Percentiles rank a stretch among this genome's conserved stretches.
phyloP scores from a whole-genome alignment of 2,329 filamentous ascomycete genomes.

The Lasiodiplodia theobromae region DNA sequence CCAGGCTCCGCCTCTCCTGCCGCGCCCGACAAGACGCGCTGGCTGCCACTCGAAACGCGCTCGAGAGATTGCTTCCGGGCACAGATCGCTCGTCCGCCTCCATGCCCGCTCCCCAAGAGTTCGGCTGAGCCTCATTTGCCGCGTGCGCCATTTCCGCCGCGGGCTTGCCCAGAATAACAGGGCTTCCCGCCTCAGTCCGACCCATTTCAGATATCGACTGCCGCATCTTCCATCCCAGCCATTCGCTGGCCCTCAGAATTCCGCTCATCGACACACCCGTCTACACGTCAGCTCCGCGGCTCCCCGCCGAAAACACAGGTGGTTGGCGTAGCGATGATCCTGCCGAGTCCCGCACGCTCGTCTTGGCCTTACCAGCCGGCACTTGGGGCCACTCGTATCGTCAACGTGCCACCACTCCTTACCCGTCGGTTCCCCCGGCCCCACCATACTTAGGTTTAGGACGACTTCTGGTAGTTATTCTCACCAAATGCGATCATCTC shows the following conservation, averaged over 20 bases:
- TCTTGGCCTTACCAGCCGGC: background rate
- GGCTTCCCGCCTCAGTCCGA: background rate
- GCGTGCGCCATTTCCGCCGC: background rate
- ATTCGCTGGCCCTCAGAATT: background rate
- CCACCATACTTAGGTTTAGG: background rate
- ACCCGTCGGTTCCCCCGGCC: background rate
- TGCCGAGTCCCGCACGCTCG: background rate
- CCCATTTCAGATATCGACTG: background rate
- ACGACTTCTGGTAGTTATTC: no score
- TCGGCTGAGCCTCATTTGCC: background rate
- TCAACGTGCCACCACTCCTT: background rate
- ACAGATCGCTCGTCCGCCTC: background rate
- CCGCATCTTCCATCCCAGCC: background rate
- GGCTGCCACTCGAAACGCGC: constrained; percentile 19
- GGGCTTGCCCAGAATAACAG: background rate
- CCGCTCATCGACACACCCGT: background rate
- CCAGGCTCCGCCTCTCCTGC: constrained; percentile 25
- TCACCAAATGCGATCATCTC: background rate
- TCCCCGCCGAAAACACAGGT: background rate
- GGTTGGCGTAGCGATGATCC: background rate
- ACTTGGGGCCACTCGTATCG: background rate
- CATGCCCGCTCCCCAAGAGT: background rate
- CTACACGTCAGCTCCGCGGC: background rate
- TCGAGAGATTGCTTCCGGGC: constrained; percentile 5
- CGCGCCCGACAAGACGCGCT: constrained; percentile 23